Conservation (phyloP, 306 rosid genomes). For the Parietaria judaica region DNA sequence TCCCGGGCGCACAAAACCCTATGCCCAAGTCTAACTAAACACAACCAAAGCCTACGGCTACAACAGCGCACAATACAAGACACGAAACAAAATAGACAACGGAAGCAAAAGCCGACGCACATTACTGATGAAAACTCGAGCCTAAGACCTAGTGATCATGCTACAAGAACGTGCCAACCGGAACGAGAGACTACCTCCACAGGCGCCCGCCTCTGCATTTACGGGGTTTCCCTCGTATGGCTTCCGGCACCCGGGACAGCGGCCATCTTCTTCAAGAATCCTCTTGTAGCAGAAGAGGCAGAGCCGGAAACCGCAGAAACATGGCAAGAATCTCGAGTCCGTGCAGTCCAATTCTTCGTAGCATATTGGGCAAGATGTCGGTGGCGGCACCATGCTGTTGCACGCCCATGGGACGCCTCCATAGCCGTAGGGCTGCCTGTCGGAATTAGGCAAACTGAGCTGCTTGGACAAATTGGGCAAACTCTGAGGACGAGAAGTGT, state of each 20-base stretch:
- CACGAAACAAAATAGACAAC: constrained; percentile 25
- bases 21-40: constrained; percentile 39
- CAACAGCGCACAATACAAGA: constrained; percentile 36
- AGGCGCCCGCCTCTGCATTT: constrained; percentile 52
- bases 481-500: constrained; percentile 82
- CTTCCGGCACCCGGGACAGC: constrained; percentile 98
- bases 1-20: constrained; percentile 45
- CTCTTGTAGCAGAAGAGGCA: constrained; percentile 98
- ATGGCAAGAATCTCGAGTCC: constrained; percentile 79
- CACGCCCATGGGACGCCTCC: constrained; percentile 55
- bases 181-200: constrained; percentile 54
- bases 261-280: constrained; percentile 84
- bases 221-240: constrained; percentile 52
- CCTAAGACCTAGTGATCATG: constrained; percentile 72
- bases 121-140: constrained; percentile 30
- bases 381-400: constrained; percentile 26
- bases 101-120: constrained; percentile 27
- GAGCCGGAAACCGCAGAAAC: constrained; percentile 84
- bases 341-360: constrained; percentile 87
- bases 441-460: constrained; percentile 58
- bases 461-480: constrained; percentile 84
- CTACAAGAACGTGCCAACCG: constrained; percentile 73
- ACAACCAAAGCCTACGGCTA: constrained; percentile 42
- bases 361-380: constrained; percentile 83
- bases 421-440: constrained; percentile 28